A percentile compares a stretch with the other conserved stretches of the same genome.
Conservation (phyloP, 2,329 filamentous ascomycete genomes). For the Aspergillus pseudonomiae region DNA sequence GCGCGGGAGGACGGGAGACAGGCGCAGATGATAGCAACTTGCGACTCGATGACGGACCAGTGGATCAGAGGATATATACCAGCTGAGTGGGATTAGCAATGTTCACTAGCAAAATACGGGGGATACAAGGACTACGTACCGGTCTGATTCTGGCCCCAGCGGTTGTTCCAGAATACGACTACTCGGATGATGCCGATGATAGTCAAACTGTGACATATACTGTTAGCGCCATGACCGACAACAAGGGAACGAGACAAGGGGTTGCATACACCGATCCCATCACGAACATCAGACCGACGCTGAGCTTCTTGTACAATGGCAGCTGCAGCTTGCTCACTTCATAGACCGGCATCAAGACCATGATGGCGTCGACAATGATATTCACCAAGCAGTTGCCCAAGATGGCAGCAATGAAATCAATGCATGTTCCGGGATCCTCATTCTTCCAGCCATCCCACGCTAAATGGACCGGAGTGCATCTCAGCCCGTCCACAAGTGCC, state of each 20-base stretch:
- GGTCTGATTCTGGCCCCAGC: constrained; percentile 25
- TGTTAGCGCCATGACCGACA: neutral
- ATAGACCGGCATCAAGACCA: constrained; percentile 25
- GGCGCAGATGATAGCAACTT: constrained; percentile 31
- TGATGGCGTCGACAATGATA: constrained; percentile 24
- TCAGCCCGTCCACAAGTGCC: constrained; percentile 21
- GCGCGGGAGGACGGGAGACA: constrained; percentile 31
- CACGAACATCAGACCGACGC: constrained; percentile 23
- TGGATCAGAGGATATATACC: constrained; percentile 29
- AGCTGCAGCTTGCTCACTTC: constrained; percentile 26
- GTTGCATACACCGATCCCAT: constrained; percentile 20
- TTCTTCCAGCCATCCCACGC: constrained; percentile 24
- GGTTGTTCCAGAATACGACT: constrained; percentile 30
- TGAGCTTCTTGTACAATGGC: constrained; percentile 20
- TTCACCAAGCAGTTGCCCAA: constrained; percentile 25
- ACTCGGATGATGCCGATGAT: constrained; percentile 31
- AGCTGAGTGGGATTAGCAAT: neutral
- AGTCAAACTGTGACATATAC: constrained; percentile 17
- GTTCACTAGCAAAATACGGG: neutral
- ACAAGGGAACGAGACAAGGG: neutral
- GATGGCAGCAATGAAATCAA: constrained; percentile 23
- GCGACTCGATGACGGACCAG: constrained; percentile 33
- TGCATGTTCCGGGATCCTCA: constrained; percentile 19
- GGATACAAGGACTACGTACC: constrained; percentile 2
- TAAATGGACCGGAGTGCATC: constrained; percentile 24